Base-by-base conservation (phyloP, 1,284 basidiomycete genomes). In the Trametes versicolor region DNA sequence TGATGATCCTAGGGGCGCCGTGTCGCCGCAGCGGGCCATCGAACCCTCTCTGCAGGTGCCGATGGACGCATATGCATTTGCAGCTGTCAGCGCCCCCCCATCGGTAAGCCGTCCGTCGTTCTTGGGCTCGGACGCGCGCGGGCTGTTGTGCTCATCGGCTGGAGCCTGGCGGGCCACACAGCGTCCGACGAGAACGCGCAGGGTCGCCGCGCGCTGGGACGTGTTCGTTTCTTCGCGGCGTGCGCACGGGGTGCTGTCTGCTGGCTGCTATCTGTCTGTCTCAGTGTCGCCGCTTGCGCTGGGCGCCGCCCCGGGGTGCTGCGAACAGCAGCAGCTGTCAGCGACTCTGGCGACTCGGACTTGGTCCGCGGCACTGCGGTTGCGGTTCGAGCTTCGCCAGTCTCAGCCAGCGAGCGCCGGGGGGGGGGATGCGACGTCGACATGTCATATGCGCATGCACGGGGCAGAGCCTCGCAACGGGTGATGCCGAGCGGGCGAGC, bases 111-210 rank as follows among this genome's bases (percentile, higher is more conserved):
- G 51, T 25, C 49, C 49, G 43, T 61, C 45, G 19, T 48, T 61
- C 47, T 55, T 32, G 55, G 53, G 47, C 60, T 61, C 60, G 49
- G 32, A 61, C 41, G 43, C 53, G 25, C 37, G 37, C 53, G 27
- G 27, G 15, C 17, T 21, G 23, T 32, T 50, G 15, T 36, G 27
- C 29, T 32, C 29, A 32, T 32, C 29, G 29, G 29, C 29, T 8
- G 29, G 29, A 8, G 29, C 4, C 29, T 8, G 29, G 29, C 4
- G 29, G 29, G 29, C 29, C 29, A 32, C 27, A 32, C 49, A 17
- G 29, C 49, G 29, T 29, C 49, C 49, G 49, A 50, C 49, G 36
- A 25, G 48, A 17, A 29, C 57, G 48, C 36, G 37, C 57, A 58
- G 57, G 57, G 57, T 58, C 57, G 37, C 25, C 48, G 19, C 48